Conservation (phyloP, 75 land plant genomes). For the Selaginella moellendorffii region DNA sequence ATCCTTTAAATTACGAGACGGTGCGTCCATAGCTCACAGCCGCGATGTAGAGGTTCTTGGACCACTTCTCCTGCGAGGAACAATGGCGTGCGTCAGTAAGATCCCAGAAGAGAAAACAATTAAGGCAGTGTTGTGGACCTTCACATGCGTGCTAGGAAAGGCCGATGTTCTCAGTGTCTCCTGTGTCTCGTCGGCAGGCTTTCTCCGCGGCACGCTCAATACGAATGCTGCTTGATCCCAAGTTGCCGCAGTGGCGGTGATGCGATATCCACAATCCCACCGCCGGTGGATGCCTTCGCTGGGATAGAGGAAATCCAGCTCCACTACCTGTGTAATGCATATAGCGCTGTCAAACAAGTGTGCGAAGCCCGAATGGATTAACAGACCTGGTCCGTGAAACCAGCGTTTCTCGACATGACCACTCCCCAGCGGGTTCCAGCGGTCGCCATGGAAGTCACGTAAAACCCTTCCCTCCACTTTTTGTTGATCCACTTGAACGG, state of each 20-base stretch:
- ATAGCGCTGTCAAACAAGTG: background rate
- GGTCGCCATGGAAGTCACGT: constrained; percentile 91
- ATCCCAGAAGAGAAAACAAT: too few species aligned
- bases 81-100: background rate
- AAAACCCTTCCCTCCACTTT: constrained; percentile 85
- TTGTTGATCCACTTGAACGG: constrained; percentile 88
- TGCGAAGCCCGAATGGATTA: background rate
- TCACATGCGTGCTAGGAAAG: constrained; percentile 78
- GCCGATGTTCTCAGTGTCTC: constrained; percentile 82
- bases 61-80: constrained; percentile 69
- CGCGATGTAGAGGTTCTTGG: constrained; percentile 71
- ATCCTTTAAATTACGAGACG: constrained; percentile 55
- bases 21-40: constrained; percentile 74
- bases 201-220: constrained; percentile 59
- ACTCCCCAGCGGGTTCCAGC: constrained; percentile 90
- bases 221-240: constrained; percentile 82
- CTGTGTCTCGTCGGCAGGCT: constrained; percentile 67
- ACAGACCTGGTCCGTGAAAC: constrained; percentile 72
- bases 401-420: constrained; percentile 93
- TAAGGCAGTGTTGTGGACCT: too few species aligned
- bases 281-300: constrained; percentile 88
- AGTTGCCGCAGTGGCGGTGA: constrained; percentile 79
- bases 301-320: constrained; percentile 85
- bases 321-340: constrained; percentile 49
- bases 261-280: constrained; percentile 82